Conservation (phyloP, 2,329 filamentous ascomycete genomes). For the Aspergillus udagawae region DNA sequence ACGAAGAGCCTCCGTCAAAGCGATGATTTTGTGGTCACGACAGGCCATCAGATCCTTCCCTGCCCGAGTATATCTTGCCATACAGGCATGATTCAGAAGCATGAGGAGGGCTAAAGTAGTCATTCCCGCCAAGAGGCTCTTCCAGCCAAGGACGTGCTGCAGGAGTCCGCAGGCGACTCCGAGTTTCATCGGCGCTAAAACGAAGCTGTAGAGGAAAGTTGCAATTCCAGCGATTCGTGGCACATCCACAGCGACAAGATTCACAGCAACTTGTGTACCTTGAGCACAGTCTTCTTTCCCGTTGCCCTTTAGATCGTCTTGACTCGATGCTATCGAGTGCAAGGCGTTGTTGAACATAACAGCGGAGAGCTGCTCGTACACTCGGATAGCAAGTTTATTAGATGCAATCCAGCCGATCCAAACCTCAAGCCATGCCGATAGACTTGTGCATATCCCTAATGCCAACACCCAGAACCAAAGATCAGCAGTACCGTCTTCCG, state of each 20-base stretch:
- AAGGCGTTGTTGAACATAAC: slow-evolving; percentile 74
- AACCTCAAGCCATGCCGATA: slow-evolving; percentile 56
- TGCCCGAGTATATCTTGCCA: slow-evolving; percentile 59
- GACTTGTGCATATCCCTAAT: slow-evolving; percentile 58
- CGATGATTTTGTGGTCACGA: slow-evolving; percentile 66
- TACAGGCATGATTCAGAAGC: slow-evolving; percentile 64
- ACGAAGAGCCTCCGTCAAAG: slow-evolving; percentile 70
- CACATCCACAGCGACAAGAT: slow-evolving; percentile 71
- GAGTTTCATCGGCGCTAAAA: slow-evolving; percentile 60
- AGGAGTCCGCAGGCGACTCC: slow-evolving; percentile 63
- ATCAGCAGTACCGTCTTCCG: slow-evolving; percentile 45
- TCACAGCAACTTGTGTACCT: slow-evolving; percentile 50
- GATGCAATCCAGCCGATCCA: slow-evolving; percentile 66
- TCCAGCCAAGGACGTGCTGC: slow-evolving; percentile 65
- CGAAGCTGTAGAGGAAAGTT: slow-evolving; percentile 61
- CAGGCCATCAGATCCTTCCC: slow-evolving; percentile 71
- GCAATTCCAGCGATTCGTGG: slow-evolving; percentile 65
- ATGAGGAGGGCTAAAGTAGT: slow-evolving; percentile 59
- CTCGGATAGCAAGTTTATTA: slow-evolving; percentile 59
- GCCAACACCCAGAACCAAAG: slow-evolving; percentile 67
- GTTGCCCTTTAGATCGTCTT: slow-evolving; percentile 18
- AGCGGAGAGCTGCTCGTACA: slow-evolving; percentile 66
- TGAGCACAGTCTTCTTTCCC: slow-evolving; percentile 37
- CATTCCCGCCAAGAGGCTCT: slow-evolving; percentile 62
- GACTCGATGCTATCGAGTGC: slow-evolving; percentile 65